Evolutionary conservation across 768 basidiomycete genomes (phyloP).

Genomic region (Mycena crocata): DNA sequence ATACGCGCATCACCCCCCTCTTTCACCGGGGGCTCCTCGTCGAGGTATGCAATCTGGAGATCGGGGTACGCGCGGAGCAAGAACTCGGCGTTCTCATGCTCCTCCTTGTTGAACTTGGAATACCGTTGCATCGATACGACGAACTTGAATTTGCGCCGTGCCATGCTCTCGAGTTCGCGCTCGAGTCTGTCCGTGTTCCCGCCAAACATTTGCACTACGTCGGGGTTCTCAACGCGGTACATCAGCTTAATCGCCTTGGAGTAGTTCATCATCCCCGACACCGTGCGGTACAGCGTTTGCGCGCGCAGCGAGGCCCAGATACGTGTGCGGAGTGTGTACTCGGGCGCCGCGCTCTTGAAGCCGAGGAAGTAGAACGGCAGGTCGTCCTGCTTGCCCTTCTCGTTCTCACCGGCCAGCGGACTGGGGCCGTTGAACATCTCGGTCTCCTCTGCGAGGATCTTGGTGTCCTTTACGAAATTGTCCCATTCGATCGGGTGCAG

Average conservation of each 20-base stretch:
- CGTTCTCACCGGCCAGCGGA: constrained; percentile 70
- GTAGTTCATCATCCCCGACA: constrained; percentile 99
- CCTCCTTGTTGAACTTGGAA: constrained; percentile 99
- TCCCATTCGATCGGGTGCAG: constrained; percentile 99
- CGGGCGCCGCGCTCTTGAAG: constrained; percentile 98
- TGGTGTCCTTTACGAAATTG: constrained; percentile 99
- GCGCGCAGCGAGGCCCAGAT: constrained; percentile 99
- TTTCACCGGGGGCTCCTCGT: constrained; percentile 93
- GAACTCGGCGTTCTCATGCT: constrained; percentile 99
- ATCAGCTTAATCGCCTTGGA: constrained; percentile 99
- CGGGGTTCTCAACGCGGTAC: constrained; percentile 99
- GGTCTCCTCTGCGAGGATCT: constrained; percentile 97
- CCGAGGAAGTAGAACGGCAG: constrained; percentile 98
- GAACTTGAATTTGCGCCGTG: constrained; percentile 98
- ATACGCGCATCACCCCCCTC: constrained; percentile 96
- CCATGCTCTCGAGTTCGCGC: constrained; percentile 97
- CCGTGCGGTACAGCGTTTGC: constrained; percentile 97
- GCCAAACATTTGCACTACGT: constrained; percentile 96
- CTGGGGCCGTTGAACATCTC: constrained; percentile 83
- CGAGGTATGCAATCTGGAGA: constrained; percentile 97
- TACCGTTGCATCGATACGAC: constrained; percentile 99
- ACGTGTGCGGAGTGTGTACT: constrained; percentile 97
- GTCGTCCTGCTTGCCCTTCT: constrained; percentile 93
- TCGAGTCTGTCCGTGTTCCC: constrained; percentile 98
- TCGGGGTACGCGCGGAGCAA: constrained; percentile 97